phyloP scores from a whole-genome alignment of 139 green algal genomes.

The Volvox africanus region DNA sequence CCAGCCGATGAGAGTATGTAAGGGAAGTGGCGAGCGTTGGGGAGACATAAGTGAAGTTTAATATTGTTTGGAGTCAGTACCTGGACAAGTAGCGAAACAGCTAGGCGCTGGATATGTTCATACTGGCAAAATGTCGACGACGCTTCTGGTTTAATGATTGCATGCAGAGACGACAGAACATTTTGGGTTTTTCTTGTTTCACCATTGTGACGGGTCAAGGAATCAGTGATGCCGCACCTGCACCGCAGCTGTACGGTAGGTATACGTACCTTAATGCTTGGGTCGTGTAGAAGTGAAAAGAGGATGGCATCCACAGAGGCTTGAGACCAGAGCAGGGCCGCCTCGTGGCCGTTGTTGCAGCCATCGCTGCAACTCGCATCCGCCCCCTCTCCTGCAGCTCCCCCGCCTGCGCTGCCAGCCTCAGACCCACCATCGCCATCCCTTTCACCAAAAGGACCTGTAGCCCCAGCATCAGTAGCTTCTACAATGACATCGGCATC shows the following conservation, averaged over 20 bases:
- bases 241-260: too few relatives aligned
- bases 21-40: too few relatives aligned
- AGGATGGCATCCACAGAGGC: not conserved
- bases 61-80: too few relatives aligned
- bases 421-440: not conserved
- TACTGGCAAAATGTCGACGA: too few relatives aligned
- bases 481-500: not conserved
- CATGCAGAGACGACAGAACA: too few relatives aligned
- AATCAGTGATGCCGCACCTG: not conserved
- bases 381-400: not conserved
- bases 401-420: not conserved
- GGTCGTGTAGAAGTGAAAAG: constrained; percentile 13
- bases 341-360: not conserved
- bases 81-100: too few relatives aligned
- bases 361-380: not conserved
- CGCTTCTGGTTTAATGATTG: too few relatives aligned
- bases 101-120: too few relatives aligned
- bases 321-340: not conserved
- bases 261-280: constrained; percentile 16
- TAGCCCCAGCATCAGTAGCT: not conserved
- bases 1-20: too few relatives aligned
- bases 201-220: not conserved
- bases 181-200: too few relatives aligned
- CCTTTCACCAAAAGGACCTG: not conserved
- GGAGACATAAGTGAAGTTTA: too few relatives aligned